Evolutionary conservation across 495 filamentous ascomycete genomes (phyloP), one percentile per base, ranked within the genome.

Genomic region (Rostrohypoxylon terebratum): DNA sequence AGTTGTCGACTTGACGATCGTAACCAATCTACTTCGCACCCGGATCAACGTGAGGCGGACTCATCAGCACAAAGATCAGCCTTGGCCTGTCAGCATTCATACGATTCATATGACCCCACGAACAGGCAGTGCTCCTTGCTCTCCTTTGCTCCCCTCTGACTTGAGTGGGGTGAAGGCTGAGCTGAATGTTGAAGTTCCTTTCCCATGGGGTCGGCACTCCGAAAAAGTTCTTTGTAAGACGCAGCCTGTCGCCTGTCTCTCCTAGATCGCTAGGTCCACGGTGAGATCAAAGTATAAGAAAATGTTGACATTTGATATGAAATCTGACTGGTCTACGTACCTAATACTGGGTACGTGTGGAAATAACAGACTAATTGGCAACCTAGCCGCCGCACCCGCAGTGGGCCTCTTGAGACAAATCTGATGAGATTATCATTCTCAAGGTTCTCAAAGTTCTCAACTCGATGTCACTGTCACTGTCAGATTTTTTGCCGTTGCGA

Each of bases 181-280:
- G 71, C 71, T 73, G 71, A 73, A 66, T 9, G 61, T 61, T 53
- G 57, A 34, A 59, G 48, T 66, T 6, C 66, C 9, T 59, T 59
- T 69, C 71, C 71, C 71, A 73, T 50, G 71, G 71, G 71, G 71
- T 68, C 53, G 70, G 60, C 65, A 68, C 65, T 65, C 64, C 65
- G 55, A 69, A 54, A 69, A 54, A 61, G 25, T 51, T 73, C 60
- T 64, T 73, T 20, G 65, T 64, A 64, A 64, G 70, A 68, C 60
- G 53, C n/a, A 4, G 38, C 59, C 54, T 60, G 25, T 4, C 28
- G 28, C 28, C 28, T 28, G 3, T 28, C 28, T 28, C 28, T 28
- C 28, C 28, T 28, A 5, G 28, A 3, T 5, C 6, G 28, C 28
- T 28, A 5, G 28, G 28, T 28, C 28, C 28, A 28, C 6, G 51